Evolutionary conservation across 2,329 filamentous ascomycete genomes (phyloP).

Genomic region (Exophiala sp.): DNA sequence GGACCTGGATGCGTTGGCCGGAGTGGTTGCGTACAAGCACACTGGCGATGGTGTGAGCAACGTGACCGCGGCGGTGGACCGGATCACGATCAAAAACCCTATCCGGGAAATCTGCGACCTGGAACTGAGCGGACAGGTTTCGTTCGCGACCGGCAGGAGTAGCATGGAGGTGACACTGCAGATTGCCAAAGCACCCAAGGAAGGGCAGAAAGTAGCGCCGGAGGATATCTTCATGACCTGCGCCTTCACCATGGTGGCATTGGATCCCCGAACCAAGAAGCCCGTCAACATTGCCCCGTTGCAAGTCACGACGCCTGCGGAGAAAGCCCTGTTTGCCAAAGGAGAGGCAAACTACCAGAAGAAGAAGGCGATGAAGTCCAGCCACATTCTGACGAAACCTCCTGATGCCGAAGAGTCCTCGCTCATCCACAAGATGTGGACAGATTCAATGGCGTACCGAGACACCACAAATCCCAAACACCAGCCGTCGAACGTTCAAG

Average conservation of each 20-base stretch:
- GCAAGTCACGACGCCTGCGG: slow-evolving; percentile 57
- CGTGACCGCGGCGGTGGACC: slow-evolving; percentile 58
- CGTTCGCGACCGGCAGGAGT: slow-evolving; percentile 66
- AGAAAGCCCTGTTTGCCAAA: slow-evolving; percentile 56
- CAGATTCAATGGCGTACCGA: slow-evolving; percentile 58
- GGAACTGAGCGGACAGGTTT: slow-evolving; percentile 62
- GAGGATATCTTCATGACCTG: slow-evolving; percentile 65
- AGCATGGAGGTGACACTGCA: slow-evolving; percentile 70
- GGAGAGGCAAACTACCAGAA: slow-evolving; percentile 62
- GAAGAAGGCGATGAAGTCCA: slow-evolving; percentile 58
- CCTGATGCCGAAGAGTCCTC: slow-evolving; percentile 66
- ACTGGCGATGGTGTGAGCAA: slow-evolving; percentile 59
- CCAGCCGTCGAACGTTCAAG: slow-evolving; percentile 53
- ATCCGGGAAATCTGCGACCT: slow-evolving; percentile 73
- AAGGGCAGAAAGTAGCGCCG: slow-evolving; percentile 49
- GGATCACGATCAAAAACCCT: slow-evolving; percentile 63
- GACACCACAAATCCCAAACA: slow-evolving; percentile 51
- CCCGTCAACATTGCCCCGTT: slow-evolving; percentile 58
- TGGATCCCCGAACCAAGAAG: slow-evolving; percentile 62
- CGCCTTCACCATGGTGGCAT: slow-evolving; percentile 70
- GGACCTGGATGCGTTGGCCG: slow-evolving; percentile 72
- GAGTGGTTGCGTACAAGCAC: slow-evolving; percentile 69
- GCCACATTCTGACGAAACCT: slow-evolving; percentile 58
- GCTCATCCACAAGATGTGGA: slow-evolving; percentile 68
- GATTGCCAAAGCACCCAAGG: slow-evolving; percentile 59